Base-by-base conservation (phyloP, 495 filamentous ascomycete genomes). In the Annulohypoxylon moriforme region DNA sequence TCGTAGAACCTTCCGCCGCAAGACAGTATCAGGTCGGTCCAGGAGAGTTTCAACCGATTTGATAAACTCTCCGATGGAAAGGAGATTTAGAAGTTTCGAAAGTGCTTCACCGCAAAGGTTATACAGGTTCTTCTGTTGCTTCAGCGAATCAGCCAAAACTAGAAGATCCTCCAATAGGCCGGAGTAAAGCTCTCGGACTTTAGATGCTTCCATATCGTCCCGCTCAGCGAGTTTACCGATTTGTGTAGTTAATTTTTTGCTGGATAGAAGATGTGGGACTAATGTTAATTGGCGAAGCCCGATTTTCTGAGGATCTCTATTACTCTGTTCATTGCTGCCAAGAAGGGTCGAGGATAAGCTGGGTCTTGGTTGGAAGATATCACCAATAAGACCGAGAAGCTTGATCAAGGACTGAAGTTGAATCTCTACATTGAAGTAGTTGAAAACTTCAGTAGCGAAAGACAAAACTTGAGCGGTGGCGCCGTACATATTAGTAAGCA, bases 21-120 rank as follows among this genome's bases (percentile, higher is more conserved):
- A 82, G 34, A 89, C 85, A 62, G 91, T 83, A 56, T 92, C 89
- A 1, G 90, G 88, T 16, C 89, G 87, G 60, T 90, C 86, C 20
- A 97, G 87, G 33, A 99, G 82, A 16, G 87, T 85, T 67, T 94
- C 91, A 46, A 95, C 90, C 18, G 92, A 92, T 73, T 91, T 90
- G 72, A 97, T 88, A 80, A 98, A 93, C 79, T 97, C 92, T 38
- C 88, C 84, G 7, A 92, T 92, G 3, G 94, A 93, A 47, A 97
- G 83, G 14, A 96, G 87, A 53, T 91, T 88, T 16, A 99, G 85
- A 5, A 96, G 82, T 29, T 90, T 87, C 29, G 91, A 86, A 53
- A 98, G 83, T 5, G 92, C 86, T 33, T 93, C 88, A 31, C 86
- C 87, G 72, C 89, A 90, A 40, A 87, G 84, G 72, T 85, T 86